These are phyloP conservation scores for Pythium insidiosum DNA, from an alignment of 352 stramenopile genomes.

Conservation along the genomic window DNA sequence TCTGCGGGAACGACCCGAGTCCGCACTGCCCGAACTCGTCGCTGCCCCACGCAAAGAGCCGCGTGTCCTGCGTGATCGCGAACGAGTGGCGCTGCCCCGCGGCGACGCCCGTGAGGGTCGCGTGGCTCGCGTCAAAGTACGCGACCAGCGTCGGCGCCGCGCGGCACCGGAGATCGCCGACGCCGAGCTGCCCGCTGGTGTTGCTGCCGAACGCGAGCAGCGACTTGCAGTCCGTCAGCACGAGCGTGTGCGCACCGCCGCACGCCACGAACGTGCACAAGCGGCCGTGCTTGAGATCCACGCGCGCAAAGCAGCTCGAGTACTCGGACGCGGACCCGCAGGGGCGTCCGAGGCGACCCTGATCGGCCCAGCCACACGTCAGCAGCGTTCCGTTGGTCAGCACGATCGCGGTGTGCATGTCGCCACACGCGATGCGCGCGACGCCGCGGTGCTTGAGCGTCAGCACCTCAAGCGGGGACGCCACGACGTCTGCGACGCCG, in stretches of 20 bases:
- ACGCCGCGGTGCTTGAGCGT: slow-evolving; percentile 31
- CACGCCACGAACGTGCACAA: slow-evolving; percentile 47
- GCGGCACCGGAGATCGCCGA: slow-evolving; percentile 51
- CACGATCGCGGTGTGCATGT: slow-evolving; percentile 51
- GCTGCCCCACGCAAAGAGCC: slow-evolving; percentile 61
- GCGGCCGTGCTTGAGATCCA: slow-evolving; percentile 14
- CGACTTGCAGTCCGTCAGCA: slow-evolving; percentile 21
- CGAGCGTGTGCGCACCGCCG: slow-evolving; percentile 52
- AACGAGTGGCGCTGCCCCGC: slow-evolving; percentile 54
- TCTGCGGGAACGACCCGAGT: slow-evolving; percentile 51
- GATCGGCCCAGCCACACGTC: slow-evolving; percentile 49
- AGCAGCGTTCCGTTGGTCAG: slow-evolving; percentile 32
- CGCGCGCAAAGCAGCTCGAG: slow-evolving; percentile 33
- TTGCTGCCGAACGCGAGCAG: slow-evolving; percentile 59
- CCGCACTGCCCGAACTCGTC: slow-evolving; percentile 72
- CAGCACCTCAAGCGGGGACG: slow-evolving; percentile 42
- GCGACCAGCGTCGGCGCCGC: slow-evolving; percentile 21
- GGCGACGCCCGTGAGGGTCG: slow-evolving; percentile 26
- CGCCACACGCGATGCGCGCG: slow-evolving; percentile 38
- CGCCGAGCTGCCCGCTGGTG: slow-evolving; percentile 41
- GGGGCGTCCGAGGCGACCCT: slow-evolving; percentile 41
- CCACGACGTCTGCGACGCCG: slow-evolving; percentile 12
- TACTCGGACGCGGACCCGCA: slow-evolving; percentile 6
- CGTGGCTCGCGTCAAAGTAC: slow-evolving; percentile 36
- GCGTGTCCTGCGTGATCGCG: slow-evolving; percentile 29